Evolutionary conservation across 139 green algal genomes (phyloP).

Genomic region (Parachlorella kessleri): DNA sequence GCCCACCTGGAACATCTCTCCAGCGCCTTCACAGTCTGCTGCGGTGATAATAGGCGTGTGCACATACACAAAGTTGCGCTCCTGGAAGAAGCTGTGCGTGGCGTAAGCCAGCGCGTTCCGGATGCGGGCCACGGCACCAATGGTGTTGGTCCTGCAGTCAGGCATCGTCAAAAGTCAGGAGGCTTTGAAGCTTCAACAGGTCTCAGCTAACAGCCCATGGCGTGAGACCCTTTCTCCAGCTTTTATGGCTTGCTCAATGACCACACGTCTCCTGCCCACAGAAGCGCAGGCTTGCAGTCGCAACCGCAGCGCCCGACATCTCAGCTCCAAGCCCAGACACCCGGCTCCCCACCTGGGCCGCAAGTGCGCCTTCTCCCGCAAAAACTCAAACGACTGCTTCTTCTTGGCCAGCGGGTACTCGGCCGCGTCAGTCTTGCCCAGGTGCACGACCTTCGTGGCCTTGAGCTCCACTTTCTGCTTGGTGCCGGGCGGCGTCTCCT

Average conservation of each 20-base stretch:
- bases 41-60: conserved; percentile 97
- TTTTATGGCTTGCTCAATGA: too few species aligned
- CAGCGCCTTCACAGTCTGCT: conserved; percentile 95
- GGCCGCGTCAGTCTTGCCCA: conserved; percentile 82
- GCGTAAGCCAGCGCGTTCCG: conserved; percentile 95
- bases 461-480: conserved; percentile 92
- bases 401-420: conserved; percentile 98
- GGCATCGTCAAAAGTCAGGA: too few species aligned
- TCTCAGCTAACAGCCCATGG: too few species aligned
- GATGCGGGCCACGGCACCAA: conserved; percentile 92
- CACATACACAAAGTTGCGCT: conserved; percentile 96
- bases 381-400: conserved; percentile 92
- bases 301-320: too few species aligned
- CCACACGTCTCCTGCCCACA: too few species aligned
- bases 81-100: conserved; percentile 96
- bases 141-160: conserved; percentile 91
- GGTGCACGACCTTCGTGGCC: conserved; percentile 74
- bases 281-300: too few species aligned
- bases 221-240: too few species aligned
- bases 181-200: too few species aligned
- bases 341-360: conserved; percentile 58
- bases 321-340: too few species aligned
- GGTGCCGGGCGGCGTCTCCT: conserved; percentile 83
- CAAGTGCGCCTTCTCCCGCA: conserved; percentile 94
- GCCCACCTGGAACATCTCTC: conserved; percentile 99